Base-by-base conservation (phyloP, 2,329 filamentous ascomycete species). In the Helotiales sp. region DNA sequence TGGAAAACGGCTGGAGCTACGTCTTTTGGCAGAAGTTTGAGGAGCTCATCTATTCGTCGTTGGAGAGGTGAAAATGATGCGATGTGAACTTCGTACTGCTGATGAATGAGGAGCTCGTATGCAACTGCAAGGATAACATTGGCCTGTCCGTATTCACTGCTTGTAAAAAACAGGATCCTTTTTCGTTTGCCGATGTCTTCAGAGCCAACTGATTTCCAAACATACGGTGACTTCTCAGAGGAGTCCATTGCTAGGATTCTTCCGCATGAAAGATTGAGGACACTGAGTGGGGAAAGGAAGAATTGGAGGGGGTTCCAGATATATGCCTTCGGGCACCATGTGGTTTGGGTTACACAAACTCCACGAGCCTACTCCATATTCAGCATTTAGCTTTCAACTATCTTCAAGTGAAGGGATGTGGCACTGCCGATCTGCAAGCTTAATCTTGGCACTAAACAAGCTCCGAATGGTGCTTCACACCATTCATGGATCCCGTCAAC, bases 81-180 rank as follows among this genome's bases (percentile, higher is more conserved):
- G 28, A 84, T 76, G 65, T 85, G 82, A 6, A 84, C 72, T 37
- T 81, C 77, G 30, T 80, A 76, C 15, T 79, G 66, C 1, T 77
- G 76, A 6, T 77, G 73, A 3, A 75, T 71, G 1, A 81, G 69
- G 0, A 84, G 74, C 30, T 81, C 81, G 40, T 81, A 76, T 3
- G 76, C 76, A 0, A 80, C 78, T 6, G 82, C 82, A 6, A 85
- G 68, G 40, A 82, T 77, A 26, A 84, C 79, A 70, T 83, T 84
- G 20, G 80, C 79, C 64, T 83, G 80, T 3, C 83, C 83, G 66
- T 79, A 78, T 64, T 84, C 83, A 60, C 78, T 76, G 70, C 81
- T 83, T 3, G 82, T 81, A 47, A 84, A 70, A 49, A 85, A 79
- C 1, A 84, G 73, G 65, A 73, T 64, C 20, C 45, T 67, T 55